Base-by-base conservation (phyloP, 768 basidiomycete genomes). In the Lactarius evosmus region DNA sequence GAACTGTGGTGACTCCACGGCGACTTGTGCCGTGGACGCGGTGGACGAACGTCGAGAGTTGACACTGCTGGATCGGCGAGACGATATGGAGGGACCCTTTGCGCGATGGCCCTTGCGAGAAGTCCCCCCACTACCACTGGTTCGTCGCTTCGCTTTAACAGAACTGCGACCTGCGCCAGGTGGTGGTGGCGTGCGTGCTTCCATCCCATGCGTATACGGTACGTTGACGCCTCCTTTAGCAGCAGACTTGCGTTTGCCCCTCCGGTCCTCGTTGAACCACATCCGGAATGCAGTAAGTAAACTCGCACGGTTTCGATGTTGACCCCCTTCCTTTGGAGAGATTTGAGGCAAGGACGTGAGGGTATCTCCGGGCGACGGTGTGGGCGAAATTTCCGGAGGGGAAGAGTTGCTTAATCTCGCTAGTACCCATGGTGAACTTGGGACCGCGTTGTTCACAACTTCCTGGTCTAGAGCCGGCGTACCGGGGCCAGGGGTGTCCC, bases 201-300 rank as follows among this genome's bases (percentile, higher is more conserved):
- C 66, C 33, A 62, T 65, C n/a, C 51, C 65, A 25, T 61, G 61
- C 17, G 32, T 38, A 22, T 44, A 58, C 40, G 66, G 59, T 17
- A 22, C 44, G 40, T 58, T 52, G 44, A 25, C 56, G 19, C 54
- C 54, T 25, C 67, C 58, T 49, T 72, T 49, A 58, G 66, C 27
- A 53, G 60, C 33, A 32, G 72, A 86, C 74, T 90, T 91, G 57
- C 90, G 82, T 77, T 95, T 96, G 4, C 93, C 87, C 72, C 92
- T 94, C 67, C 83, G 81, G 67, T 95, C 95, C 65, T 97, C 94
- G 64, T 93, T 85, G 76, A 98, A 96, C 92, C 95, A 94, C 66
- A 88, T 80, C 51, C 92, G 83, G 76, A 98, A 93, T 7, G 93
- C 84, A 3, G 88, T 86, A 55, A 98, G 77, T 32, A 98, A 73